These are phyloP conservation scores for Phytophthora sp. DNA, from an alignment of 352 stramenopile species.

Conservation along the genomic window DNA sequence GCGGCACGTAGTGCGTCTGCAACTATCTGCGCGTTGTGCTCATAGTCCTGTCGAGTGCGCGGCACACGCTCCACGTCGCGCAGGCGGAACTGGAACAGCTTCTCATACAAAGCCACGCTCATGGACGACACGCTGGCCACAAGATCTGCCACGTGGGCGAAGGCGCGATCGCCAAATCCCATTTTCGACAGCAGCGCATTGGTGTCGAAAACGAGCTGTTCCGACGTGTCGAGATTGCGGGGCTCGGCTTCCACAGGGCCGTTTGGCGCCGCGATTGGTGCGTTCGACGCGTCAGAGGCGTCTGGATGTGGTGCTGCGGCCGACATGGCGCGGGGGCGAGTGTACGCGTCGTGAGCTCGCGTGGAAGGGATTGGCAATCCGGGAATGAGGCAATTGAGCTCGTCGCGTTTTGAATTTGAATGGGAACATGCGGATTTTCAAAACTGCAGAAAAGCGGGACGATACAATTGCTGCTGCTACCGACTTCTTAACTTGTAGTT, in stretches of 20 bases:
- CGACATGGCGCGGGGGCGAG: constrained; percentile 1
- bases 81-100: constrained; percentile 88
- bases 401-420: constrained; percentile 22
- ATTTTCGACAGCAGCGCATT: constrained; percentile 83
- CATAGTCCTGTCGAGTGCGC: constrained; percentile 70
- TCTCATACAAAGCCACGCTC: constrained; percentile 92
- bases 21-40: constrained; percentile 87
- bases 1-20: constrained; percentile 76
- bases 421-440: constrained; percentile 22
- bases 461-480: constrained; percentile 14
- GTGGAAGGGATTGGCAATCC: constrained; percentile 5
- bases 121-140: constrained; percentile 90
- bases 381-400: constrained; percentile 13
- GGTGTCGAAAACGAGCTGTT: constrained; percentile 44
- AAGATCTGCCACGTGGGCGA: constrained; percentile 75
- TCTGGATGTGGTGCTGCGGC: neutral
- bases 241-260: constrained; percentile 12
- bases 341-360: constrained; percentile 16
- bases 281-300: constrained; percentile 4
- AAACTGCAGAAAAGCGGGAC: constrained; percentile 28
- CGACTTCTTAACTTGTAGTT: constrained; percentile 6
- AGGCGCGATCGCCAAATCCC: constrained; percentile 83
- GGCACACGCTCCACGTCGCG: constrained; percentile 74
- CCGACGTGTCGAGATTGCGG: neutral
- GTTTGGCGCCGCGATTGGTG: neutral